A percentile compares a stretch with the other conserved stretches of the same genome.
Conservation (phyloP, 495 filamentous ascomycete species). For the Geoglossum glabrum region DNA sequence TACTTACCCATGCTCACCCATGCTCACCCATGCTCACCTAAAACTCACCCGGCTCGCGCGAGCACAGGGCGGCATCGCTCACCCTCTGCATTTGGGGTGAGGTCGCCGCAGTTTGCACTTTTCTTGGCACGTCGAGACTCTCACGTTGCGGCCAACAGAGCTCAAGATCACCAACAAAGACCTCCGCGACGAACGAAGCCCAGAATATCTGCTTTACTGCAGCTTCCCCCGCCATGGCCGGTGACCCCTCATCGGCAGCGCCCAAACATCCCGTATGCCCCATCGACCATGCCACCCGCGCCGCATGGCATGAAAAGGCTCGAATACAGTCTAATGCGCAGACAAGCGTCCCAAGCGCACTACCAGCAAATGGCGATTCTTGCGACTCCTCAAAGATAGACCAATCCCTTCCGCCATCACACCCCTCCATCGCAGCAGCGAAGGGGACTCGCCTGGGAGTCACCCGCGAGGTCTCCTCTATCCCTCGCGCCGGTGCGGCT, state of each 20-base stretch:
- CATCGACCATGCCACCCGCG: constrained; percentile 70
- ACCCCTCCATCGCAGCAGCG: neutral
- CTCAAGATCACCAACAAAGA: no score
- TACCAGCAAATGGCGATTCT: constrained; percentile 21
- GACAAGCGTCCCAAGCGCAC: constrained; percentile 11
- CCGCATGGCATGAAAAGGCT: constrained; percentile 51
- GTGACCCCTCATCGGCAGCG: neutral
- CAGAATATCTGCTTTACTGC: no score
- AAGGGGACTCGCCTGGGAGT: constrained; percentile 18
- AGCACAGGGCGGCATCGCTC: no score
- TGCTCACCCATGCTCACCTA: no score
- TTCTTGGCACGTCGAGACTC: no score
- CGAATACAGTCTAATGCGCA: constrained; percentile 12
- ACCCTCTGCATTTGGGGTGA: no score
- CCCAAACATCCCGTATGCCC: constrained; percentile 35
- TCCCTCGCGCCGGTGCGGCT: constrained; percentile 38
- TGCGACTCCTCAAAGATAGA: constrained; percentile 7
- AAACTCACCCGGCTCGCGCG: no score
- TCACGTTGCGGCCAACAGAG: no score
- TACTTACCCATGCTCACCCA: no score
- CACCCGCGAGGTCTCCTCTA: constrained; percentile 60
- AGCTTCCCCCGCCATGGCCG: neutral
- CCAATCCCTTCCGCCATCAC: constrained; percentile 1
- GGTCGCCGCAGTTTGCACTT: no score
- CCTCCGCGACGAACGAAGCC: no score